phyloP scores from a whole-genome alignment of 148 eudicot genomes.

The Nyssa sinensis region DNA sequence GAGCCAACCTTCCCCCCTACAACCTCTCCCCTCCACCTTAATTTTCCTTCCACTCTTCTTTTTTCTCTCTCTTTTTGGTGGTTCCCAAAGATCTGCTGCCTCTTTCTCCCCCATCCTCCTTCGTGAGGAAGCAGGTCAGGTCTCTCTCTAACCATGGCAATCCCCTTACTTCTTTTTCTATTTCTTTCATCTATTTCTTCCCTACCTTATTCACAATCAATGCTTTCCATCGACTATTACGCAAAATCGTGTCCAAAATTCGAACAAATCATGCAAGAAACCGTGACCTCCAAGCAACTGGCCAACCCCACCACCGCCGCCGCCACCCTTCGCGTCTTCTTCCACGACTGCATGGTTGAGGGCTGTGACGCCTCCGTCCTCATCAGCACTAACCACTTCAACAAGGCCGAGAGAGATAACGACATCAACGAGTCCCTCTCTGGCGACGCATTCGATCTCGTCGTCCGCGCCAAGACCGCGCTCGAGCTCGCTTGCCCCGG shows the following conservation, averaged over 20 bases:
- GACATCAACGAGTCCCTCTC: slow-evolving; percentile 45
- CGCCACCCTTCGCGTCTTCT: slow-evolving; percentile 40
- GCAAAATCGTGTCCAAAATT: slow-evolving; percentile 6
- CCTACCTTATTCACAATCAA: background rate
- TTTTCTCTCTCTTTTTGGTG: background rate
- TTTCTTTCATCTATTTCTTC: background rate
- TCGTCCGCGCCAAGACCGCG: slow-evolving; percentile 38
- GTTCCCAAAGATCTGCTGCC: background rate
- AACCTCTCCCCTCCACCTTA: background rate
- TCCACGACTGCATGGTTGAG: slow-evolving; percentile 59
- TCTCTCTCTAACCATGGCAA: slow-evolving; percentile 5
- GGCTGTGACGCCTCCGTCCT: slow-evolving; percentile 55
- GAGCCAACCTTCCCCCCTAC: slow-evolving; percentile 2
- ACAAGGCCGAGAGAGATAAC: slow-evolving; percentile 41
- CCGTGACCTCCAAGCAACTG: slow-evolving; percentile 3
- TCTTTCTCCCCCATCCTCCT: background rate
- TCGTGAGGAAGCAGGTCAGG: background rate
- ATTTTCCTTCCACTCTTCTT: background rate
- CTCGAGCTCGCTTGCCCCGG: slow-evolving; percentile 29
- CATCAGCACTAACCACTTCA: slow-evolving; percentile 29
- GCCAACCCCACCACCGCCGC: slow-evolving; percentile 40
- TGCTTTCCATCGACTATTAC: background rate
- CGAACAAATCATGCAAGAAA: slow-evolving; percentile 4
- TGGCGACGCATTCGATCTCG: slow-evolving; percentile 46
- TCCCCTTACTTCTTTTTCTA: background rate